Evolutionary conservation across 2,329 filamentous ascomycete genomes (phyloP).

Genomic region (Fusarium oxysporum): DNA sequence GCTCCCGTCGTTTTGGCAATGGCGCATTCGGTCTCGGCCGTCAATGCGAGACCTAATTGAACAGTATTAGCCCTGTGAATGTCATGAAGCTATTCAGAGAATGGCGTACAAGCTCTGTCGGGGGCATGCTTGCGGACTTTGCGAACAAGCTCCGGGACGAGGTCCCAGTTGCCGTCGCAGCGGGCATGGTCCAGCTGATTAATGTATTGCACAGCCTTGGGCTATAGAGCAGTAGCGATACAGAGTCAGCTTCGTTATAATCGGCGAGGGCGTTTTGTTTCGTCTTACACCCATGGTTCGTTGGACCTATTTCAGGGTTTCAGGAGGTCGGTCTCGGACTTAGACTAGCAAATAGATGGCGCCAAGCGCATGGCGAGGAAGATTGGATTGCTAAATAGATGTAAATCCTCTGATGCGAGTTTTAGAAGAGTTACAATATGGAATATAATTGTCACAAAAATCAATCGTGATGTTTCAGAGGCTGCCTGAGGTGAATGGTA

Average conservation of each 20-base stretch:
- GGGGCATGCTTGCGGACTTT: conserved; percentile 96
- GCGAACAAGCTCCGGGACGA: conserved; percentile 87
- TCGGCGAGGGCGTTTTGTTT: conserved; percentile 18
- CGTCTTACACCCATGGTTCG: conserved; percentile 53
- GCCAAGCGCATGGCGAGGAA: conserved; percentile 42
- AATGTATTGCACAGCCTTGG: conserved; percentile 87
- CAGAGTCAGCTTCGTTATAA: conserved; percentile 36
- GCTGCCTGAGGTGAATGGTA: conserved; percentile 18
- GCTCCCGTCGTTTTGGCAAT: conserved; percentile 65
- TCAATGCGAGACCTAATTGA: conserved; percentile 72
- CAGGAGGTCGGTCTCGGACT: conserved; percentile 44
- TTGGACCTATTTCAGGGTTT: conserved; percentile 48
- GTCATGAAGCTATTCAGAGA: conserved; percentile 1
- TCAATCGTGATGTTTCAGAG: conserved; percentile 10
- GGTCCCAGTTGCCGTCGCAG: conserved; percentile 87
- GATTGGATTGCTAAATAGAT: neutral
- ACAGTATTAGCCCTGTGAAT: conserved; percentile 18
- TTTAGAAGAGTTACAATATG: neutral
- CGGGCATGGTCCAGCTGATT: conserved; percentile 85
- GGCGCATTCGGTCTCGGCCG: conserved; percentile 76
- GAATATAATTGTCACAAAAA: neutral
- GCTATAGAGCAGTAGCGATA: conserved; percentile 50
- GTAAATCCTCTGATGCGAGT: conserved; percentile 7
- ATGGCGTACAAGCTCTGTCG: conserved; percentile 78
- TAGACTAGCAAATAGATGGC: conserved; percentile 39